Evolutionary conservation across 768 basidiomycete species (phyloP), one percentile per base, ranked within the genome.

Genomic region (Suillus hirtellus): DNA sequence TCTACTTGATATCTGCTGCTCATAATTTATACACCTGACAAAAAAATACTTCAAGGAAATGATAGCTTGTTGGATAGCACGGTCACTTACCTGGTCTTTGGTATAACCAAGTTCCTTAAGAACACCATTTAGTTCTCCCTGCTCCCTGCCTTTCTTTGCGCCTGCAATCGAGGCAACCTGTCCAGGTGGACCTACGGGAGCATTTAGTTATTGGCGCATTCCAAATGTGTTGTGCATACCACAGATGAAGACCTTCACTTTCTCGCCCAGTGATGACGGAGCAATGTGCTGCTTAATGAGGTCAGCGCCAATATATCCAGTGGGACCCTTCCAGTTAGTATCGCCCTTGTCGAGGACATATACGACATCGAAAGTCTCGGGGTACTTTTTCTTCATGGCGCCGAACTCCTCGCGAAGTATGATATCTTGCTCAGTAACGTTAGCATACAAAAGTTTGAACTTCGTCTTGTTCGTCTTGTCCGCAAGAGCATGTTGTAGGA

Each of bases 141-240:
- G 95, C 76, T 92, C 87, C 80, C 83, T 86, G 17, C 93, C 93
- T 4, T 86, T 89, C 79, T 99, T 99, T 75, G 90, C 86, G 19
- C 97, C 97, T 59, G 92, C 87, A 63, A 99, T 68, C 2, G 93
- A 85, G n/a, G 82, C 82, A n/a, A 98, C 90, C 75, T 97, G 95
- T 5, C 84, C 85, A 14, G 95, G 96, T 14, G 93, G 93, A 8
- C 93, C 90, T 65, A 66, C 53, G 35, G 17, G 17, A n/a, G 21
- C 15, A 27, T 53, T 63, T 67, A 63, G 60, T n/a, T 21, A 27
- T 35, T 27, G 38, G n/a, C 21, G 38, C 10, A 59, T 42, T 21
- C 43, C 44, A 24, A 43, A 37, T 31, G 37, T 40, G n/a, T 60
- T 40, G 19, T 15, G 74, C 87, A 68, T 77, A 87, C 94, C 96